These are phyloP conservation scores for Thalassia testudinum DNA, from an alignment of 116 monocot species.

Conservation along the genomic window DNA sequence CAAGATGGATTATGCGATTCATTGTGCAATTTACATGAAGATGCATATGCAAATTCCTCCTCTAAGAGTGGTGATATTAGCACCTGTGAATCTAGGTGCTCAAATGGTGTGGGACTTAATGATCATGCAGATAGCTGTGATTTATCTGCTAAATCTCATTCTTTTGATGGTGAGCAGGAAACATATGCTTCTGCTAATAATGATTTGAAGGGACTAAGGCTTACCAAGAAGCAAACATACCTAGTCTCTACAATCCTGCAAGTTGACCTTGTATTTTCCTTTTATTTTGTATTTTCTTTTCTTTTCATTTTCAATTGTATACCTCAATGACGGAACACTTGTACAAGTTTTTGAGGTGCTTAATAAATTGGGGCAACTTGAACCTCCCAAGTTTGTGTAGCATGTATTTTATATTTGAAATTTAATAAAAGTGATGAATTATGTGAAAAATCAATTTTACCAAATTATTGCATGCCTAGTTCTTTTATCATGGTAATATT, in stretches of 20 bases:
- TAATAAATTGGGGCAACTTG: no score
- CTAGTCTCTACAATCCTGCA: conserved; percentile 95
- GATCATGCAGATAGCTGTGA: conserved; percentile 20
- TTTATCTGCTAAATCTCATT: conserved; percentile 26
- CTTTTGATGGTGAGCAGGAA: conserved; percentile 77
- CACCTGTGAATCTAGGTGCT: not conserved
- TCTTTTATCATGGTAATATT: no score
- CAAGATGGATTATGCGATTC: not conserved
- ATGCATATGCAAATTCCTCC: conserved; percentile 5
- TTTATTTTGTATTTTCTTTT: no score
- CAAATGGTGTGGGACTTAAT: conserved; percentile 7
- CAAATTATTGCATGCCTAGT: no score
- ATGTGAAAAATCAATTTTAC: no score
- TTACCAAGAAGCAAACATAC: conserved; percentile 91
- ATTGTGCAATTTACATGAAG: conserved; percentile 4
- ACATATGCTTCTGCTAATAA: conserved; percentile 99
- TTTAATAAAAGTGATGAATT: no score
- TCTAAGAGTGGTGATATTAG: conserved; percentile 7
- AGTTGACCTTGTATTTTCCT: no score
- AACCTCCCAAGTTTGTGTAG: no score
- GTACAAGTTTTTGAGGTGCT: no score
- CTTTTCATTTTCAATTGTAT: no score
- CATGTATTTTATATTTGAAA: no score
- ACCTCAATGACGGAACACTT: no score
- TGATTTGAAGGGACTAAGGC: conserved; percentile 95